Conservation (phyloP, 495 filamentous ascomycete species). For the Daldinia caldariorum region DNA sequence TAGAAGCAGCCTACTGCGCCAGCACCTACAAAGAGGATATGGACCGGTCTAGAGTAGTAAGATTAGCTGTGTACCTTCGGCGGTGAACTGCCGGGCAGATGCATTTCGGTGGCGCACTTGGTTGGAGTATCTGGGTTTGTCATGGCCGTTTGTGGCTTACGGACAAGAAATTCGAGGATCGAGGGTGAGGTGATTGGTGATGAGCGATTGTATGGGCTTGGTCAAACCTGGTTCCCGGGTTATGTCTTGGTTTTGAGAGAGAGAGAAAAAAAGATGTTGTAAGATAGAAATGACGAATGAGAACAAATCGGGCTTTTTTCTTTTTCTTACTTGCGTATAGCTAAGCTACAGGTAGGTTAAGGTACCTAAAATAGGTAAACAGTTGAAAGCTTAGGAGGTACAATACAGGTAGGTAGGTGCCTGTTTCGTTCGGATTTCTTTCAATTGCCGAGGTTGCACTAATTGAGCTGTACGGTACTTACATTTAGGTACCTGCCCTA, state of each 20-base stretch:
- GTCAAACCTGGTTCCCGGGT: neutral
- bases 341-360: neutral
- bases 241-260: conserved; percentile 3
- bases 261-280: neutral
- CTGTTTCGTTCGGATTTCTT: neutral
- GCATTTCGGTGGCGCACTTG: conserved; percentile 28
- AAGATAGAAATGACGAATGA: neutral
- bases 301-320: conserved; percentile 3
- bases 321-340: neutral
- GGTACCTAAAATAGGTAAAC: neutral
- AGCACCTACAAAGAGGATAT: conserved; percentile 66
- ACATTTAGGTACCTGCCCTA: neutral
- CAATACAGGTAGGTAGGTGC: too few species aligned
- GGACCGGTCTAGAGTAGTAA: conserved; percentile 50
- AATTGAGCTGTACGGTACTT: neutral
- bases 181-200: neutral
- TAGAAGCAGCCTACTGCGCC: conserved; percentile 70
- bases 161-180: neutral
- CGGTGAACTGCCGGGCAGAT: neutral
- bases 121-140: conserved; percentile 14
- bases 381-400: neutral
- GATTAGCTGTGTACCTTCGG: conserved; percentile 4
- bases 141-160: conserved; percentile 23
- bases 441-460: conserved; percentile 8
- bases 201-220: neutral